Percentiles rank a stretch among this genome's conserved stretches.
Evolutionary conservation across 768 basidiomycete species (phyloP).

Genomic region (Hericium rajendrae): DNA sequence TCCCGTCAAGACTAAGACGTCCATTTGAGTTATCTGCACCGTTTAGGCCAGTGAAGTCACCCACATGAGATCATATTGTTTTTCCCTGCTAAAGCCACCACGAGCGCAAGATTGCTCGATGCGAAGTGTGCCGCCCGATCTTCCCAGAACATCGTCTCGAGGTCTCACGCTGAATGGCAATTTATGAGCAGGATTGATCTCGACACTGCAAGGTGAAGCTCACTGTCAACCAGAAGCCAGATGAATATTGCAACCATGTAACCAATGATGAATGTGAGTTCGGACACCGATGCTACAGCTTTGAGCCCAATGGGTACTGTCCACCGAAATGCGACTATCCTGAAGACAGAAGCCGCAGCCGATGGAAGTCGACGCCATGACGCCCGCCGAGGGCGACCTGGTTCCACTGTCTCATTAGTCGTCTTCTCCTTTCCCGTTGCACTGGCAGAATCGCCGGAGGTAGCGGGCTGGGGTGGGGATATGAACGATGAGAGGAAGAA

Average conservation of each 20-base stretch:
- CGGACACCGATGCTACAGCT: conserved; percentile 29
- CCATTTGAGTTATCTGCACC: neutral
- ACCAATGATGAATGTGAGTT: conserved; percentile 34
- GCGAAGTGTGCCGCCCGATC: conserved; percentile 32
- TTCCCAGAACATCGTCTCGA: conserved; percentile 19
- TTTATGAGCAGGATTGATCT: neutral
- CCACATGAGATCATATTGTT: conserved; percentile 47
- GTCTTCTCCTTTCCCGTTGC: conserved; percentile 8
- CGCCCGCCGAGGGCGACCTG: conserved; percentile 11
- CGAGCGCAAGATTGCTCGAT: conserved; percentile 38
- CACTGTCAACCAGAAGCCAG: conserved; percentile 38
- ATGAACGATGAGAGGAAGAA: conserved; percentile 11
- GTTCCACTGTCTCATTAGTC: conserved; percentile 5
- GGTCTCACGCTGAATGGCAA: conserved; percentile 10
- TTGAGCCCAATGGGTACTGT: conserved; percentile 34
- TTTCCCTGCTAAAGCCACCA: conserved; percentile 47
- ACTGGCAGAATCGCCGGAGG: neutral
- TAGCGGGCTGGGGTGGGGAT: neutral
- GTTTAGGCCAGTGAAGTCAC: neutral
- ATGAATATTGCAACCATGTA: conserved; percentile 38
- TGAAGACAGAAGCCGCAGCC: conserved; percentile 34
- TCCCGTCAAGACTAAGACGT: conserved; percentile 35
- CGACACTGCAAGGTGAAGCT: conserved; percentile 11
- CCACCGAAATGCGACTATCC: conserved; percentile 40
- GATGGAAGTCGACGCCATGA: conserved; percentile 25